These are phyloP conservation scores for Alternaria conjuncta DNA, from an alignment of 2,329 filamentous ascomycete species.

Conservation along the genomic window DNA sequence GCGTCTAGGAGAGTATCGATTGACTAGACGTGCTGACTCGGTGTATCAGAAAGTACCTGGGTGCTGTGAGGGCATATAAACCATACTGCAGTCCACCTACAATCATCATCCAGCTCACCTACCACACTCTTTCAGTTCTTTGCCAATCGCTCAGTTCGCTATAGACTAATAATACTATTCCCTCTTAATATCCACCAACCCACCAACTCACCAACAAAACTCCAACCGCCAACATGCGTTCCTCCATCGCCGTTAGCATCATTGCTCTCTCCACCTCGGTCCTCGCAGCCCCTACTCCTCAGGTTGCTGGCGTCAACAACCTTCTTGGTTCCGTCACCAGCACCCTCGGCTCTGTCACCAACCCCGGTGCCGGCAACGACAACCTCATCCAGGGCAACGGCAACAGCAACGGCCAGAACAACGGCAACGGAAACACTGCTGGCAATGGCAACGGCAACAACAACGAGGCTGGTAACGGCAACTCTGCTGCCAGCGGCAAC, in stretches of 20 bases:
- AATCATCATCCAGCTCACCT: constrained; percentile 6
- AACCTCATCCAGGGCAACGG: constrained; percentile 12
- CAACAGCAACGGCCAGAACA: constrained; percentile 15
- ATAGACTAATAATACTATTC: neutral
- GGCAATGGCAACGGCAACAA: constrained; percentile 17
- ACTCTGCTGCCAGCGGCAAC: constrained; percentile 17
- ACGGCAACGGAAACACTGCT: constrained; percentile 9
- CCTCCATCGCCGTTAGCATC: constrained; percentile 19
- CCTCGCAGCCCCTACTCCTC: constrained; percentile 22
- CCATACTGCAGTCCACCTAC: neutral
- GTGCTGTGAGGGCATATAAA: constrained; percentile 2
- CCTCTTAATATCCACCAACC: neutral
- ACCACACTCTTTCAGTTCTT: constrained; percentile 3
- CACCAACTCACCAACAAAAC: neutral
- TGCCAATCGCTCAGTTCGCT: neutral
- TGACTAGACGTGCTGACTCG: constrained; percentile 1
- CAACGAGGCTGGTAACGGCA: constrained; percentile 10
- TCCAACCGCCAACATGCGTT: constrained; percentile 14
- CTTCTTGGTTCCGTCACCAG: neutral
- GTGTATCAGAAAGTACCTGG: neutral
- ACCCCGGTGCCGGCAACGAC: constrained; percentile 6
- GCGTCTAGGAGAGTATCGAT: constrained; percentile 1
- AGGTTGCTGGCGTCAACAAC: constrained; percentile 1
- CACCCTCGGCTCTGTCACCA: constrained; percentile 17
- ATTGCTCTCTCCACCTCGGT: constrained; percentile 23